phyloP scores from a whole-genome alignment of 768 basidiomycete species.

The Cystobasidium ongulense region DNA sequence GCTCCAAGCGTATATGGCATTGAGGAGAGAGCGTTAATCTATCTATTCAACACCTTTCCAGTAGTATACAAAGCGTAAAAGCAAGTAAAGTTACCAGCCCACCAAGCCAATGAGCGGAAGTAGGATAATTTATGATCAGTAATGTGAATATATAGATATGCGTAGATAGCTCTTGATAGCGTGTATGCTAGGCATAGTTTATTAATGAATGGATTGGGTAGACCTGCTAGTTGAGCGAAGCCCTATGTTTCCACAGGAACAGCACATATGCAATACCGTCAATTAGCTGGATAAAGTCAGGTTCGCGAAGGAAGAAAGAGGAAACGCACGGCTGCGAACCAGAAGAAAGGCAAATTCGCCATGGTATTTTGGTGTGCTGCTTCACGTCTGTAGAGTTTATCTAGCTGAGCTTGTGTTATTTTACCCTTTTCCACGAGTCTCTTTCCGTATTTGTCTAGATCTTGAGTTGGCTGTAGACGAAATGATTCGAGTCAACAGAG shows the following conservation, averaged over 20 bases:
- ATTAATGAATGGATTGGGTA: constrained; percentile 19
- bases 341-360: constrained; percentile 8
- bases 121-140: background rate
- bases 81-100: constrained; percentile 27
- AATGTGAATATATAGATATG: constrained; percentile 7
- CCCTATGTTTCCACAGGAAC: background rate
- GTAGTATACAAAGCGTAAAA: constrained; percentile 1
- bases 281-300: background rate
- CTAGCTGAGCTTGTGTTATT: constrained; percentile 14
- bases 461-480: background rate
- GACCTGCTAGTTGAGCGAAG: constrained; percentile 12
- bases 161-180: constrained; percentile 1
- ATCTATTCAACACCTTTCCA: constrained; percentile 6
- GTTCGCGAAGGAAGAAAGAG: background rate
- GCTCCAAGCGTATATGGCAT: too few species aligned
- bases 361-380: constrained; percentile 22
- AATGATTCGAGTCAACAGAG: background rate
- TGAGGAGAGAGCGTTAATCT: background rate
- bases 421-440: constrained; percentile 12
- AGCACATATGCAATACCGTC: too few species aligned
- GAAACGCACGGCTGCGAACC: constrained; percentile 3
- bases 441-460: constrained; percentile 22
- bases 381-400: constrained; percentile 21
- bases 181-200: constrained; percentile 20
- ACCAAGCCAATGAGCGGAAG: constrained; percentile 1